Conservation (phyloP, 1,284 basidiomycete species). For the Puccinia polysora region DNA sequence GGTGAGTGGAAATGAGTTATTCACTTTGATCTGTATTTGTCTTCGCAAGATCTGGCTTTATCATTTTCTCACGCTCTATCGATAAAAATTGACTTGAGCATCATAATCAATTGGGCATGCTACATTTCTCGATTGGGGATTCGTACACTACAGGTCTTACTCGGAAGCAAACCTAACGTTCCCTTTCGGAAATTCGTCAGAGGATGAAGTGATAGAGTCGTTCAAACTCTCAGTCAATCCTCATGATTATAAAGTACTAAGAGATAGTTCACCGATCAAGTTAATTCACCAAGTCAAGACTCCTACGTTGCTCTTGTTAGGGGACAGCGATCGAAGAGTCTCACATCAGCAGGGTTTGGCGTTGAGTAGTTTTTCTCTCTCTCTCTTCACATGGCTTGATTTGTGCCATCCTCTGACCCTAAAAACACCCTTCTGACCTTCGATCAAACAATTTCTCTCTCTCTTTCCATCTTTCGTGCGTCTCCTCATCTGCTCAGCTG, state of each 20-base stretch:
- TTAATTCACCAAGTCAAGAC: slow-evolving; percentile 59
- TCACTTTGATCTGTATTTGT: background rate
- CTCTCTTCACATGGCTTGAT: background rate
- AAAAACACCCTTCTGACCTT: background rate
- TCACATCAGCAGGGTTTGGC: slow-evolving; percentile 63
- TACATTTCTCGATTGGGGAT: background rate
- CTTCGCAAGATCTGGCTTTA: background rate
- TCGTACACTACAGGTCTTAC: slow-evolving; percentile 53
- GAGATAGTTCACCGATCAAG: slow-evolving; percentile 61
- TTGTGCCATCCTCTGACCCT: background rate
- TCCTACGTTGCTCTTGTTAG: slow-evolving; percentile 63
- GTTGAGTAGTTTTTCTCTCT: slow-evolving; percentile 14
- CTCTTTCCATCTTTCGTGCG: no score
- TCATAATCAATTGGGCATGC: background rate
- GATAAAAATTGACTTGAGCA: background rate
- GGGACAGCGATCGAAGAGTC: slow-evolving; percentile 63
- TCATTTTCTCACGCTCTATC: no score
- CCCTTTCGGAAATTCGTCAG: slow-evolving; percentile 43
- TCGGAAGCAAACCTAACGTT: slow-evolving; percentile 61
- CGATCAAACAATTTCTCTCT: background rate
- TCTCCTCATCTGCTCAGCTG: no score
- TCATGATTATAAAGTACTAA: slow-evolving; percentile 57
- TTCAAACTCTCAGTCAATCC: slow-evolving; percentile 54
- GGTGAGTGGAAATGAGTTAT: slow-evolving; percentile 54
- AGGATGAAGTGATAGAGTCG: slow-evolving; percentile 50